phyloP scores from a whole-genome alignment of 1,284 basidiomycete species.

The Moesziomyces sp. region DNA sequence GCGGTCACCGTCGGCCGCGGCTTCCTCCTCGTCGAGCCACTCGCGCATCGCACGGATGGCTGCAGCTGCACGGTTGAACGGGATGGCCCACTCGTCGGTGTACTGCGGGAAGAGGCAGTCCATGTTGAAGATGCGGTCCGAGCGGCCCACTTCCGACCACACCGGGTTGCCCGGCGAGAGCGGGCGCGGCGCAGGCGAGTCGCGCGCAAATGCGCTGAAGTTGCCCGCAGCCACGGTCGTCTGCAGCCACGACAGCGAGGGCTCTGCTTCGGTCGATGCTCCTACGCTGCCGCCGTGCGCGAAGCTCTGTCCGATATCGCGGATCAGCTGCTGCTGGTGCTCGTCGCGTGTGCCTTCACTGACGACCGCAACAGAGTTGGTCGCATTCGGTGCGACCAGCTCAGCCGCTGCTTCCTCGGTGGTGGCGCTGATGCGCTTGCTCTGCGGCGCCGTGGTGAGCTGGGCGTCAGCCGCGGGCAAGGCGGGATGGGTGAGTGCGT shows the following conservation, averaged over 20 bases:
- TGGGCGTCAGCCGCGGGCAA: constrained; percentile 15
- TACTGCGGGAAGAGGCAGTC: constrained; percentile 67
- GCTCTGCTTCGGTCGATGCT: constrained; percentile 26
- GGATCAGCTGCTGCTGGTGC: constrained; percentile 32
- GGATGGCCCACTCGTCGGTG: constrained; percentile 84
- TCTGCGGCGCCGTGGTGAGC: neutral
- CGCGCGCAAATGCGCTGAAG: constrained; percentile 29
- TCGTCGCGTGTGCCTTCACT: constrained; percentile 49
- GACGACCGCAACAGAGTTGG: constrained; percentile 4
- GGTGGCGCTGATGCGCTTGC: constrained; percentile 15
- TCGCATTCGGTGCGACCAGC: constrained; percentile 47
- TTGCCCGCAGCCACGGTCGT: constrained; percentile 24
- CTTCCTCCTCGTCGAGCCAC: constrained; percentile 79
- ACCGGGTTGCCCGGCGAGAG: constrained; percentile 32
- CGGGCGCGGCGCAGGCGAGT: constrained; percentile 35
- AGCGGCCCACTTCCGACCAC: constrained; percentile 51
- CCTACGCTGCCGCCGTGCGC: constrained; percentile 18
- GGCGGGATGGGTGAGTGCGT: constrained; percentile 43
- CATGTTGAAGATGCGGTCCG: constrained; percentile 65
- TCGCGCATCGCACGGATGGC: constrained; percentile 80
- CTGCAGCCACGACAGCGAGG: constrained; percentile 19
- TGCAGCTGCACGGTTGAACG: constrained; percentile 72
- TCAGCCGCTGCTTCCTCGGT: constrained; percentile 64
- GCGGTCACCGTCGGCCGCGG: constrained; percentile 77
- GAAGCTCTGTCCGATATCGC: constrained; percentile 32